Evolutionary conservation across 1,284 basidiomycete species (phyloP), one percentile per base, ranked within the genome.

Genomic region (Ceratobasidium sp.): DNA sequence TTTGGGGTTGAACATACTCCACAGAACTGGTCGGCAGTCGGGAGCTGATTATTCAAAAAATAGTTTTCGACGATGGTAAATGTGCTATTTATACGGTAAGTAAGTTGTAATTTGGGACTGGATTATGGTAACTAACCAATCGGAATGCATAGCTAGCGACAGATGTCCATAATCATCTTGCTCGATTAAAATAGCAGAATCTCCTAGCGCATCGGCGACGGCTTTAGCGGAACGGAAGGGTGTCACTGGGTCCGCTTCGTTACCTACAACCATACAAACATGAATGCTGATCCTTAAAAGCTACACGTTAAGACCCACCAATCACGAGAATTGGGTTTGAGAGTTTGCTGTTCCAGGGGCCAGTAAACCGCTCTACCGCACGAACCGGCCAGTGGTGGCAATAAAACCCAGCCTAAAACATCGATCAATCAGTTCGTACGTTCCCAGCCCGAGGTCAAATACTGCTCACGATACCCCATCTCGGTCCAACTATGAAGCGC

Each of bases 261-360:
- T 78, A 2, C 73, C 68, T 70, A 68, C 64, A 33, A 56, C 6
- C 38, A 42, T 20, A 17, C 50, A 23, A n/a, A 23, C 5, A 40
- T 33, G 12, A 44, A 12, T 9, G 3, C 52, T 12, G 57, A 12
- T 20, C 10, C 10, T 13, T 33, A 38, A 13, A 20, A 20, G 28
- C 17, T 42, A 6, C 5, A n/a, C 13, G 64, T 12, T 6, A n/a
- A 6, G 3, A 23, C 62, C 13, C n/a, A 66, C 73, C 75, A 48
- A 79, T 79, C 6, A 79, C 69, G 23, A 79, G 57, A 28, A 79
- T 79, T 15, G 77, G 77, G 44, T 77, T 79, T 20, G 70, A 28
- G 6, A 68, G 77, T 28, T 56, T 77, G 20, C 52, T 48, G 44
- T 78, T 74, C 61, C 57, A 79, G 4, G 78, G 78, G 5, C 77